Evolutionary conservation across 1,284 basidiomycete genomes (phyloP).

Genomic region (Malassezia yamatoensis): DNA sequence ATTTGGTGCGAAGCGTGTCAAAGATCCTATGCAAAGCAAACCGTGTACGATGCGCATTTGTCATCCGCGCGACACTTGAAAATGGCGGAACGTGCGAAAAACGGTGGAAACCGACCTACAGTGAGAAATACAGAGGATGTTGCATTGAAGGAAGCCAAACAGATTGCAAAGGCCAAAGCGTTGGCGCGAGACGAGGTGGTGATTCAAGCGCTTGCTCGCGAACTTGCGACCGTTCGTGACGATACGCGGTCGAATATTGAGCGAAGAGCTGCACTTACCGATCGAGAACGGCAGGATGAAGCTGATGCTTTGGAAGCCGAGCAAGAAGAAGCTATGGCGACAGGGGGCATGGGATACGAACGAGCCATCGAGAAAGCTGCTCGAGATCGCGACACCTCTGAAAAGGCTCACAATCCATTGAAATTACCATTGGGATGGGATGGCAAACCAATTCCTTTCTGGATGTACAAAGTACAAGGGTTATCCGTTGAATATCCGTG

Average conservation of each 20-base stretch:
- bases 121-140: background rate
- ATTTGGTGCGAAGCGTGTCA: conserved; percentile 95
- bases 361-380: conserved; percentile 46
- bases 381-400: background rate
- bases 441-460: conserved; percentile 95
- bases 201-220: conserved; percentile 20
- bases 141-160: conserved; percentile 11
- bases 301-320: conserved; percentile 54
- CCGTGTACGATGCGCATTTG: conserved; percentile 91
- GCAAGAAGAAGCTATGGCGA: conserved; percentile 19
- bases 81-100: conserved; percentile 62
- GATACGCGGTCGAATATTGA: conserved; percentile 86
- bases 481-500: conserved; percentile 93
- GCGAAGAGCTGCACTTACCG: conserved; percentile 85
- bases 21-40: conserved; percentile 88
- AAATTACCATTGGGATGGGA: conserved; percentile 97
- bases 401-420: conserved; percentile 67
- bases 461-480: conserved; percentile 96
- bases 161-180: conserved; percentile 20
- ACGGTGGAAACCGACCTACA: conserved; percentile 11
- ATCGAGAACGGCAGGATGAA: conserved; percentile 89
- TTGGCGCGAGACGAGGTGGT: conserved; percentile 34
- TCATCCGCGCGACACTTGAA: conserved; percentile 91
- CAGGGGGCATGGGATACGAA: conserved; percentile 34
- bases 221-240: conserved; percentile 22